These are phyloP conservation scores for Phytopythium helicoides DNA, from an alignment of 352 stramenopile genomes.

Conservation along the genomic window DNA sequence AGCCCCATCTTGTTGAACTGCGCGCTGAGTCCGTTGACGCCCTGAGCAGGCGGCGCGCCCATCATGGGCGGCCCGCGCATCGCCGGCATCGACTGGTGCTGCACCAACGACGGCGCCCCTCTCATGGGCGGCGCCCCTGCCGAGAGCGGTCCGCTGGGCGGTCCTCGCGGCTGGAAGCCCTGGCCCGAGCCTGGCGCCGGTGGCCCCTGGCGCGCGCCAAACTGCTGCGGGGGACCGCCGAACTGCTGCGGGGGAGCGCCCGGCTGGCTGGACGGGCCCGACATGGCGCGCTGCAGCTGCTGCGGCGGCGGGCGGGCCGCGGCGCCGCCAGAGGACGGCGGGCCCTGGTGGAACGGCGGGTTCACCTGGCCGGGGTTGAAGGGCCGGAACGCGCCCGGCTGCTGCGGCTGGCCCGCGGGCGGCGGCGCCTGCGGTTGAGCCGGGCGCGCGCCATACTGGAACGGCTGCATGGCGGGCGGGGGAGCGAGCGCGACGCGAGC, in stretches of 20 bases:
- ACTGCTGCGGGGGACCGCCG: constrained; percentile 12
- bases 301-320: constrained; percentile 13
- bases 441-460: constrained; percentile 47
- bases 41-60: constrained; percentile 10
- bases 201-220: neutral
- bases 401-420: constrained; percentile 32
- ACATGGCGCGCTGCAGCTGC: constrained; percentile 20
- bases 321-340: constrained; percentile 24
- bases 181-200: constrained; percentile 3
- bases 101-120: constrained; percentile 13
- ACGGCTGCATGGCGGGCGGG: constrained; percentile 20
- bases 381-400: constrained; percentile 45
- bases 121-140: constrained; percentile 29
- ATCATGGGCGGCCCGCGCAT: constrained; percentile 19
- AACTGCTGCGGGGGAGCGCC: constrained; percentile 19
- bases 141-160: constrained; percentile 9
- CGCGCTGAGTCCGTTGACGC: constrained; percentile 35
- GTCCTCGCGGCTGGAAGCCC: constrained; percentile 7
- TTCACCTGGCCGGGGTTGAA: constrained; percentile 62
- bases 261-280: constrained; percentile 29
- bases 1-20: constrained; percentile 77
- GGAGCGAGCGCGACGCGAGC: too few species aligned
- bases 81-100: constrained; percentile 6
- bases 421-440: constrained; percentile 24
- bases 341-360: constrained; percentile 18